Evolutionary conservation across 176 grass and related monocot species (phyloP), one percentile per base, ranked within the genome.

Genomic region (Aegilops speltoides): DNA sequence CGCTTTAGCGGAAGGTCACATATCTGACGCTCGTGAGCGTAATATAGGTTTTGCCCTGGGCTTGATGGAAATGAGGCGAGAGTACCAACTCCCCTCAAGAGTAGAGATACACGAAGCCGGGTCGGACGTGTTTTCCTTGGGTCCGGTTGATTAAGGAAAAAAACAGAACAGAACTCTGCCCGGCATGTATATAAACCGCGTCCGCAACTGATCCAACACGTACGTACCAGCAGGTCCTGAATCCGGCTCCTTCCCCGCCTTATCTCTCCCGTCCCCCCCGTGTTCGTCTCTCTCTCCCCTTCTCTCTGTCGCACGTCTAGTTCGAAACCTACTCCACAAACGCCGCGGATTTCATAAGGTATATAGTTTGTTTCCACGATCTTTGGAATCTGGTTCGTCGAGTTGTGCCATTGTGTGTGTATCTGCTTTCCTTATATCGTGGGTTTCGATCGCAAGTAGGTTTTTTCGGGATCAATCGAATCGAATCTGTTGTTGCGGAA

Each of bases 301-400:
- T 62, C 59, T 24, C 59, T 62, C 59, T 62, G 22, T 62, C 23
- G 69, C 36, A 73, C 69, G 69, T 73, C 69, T 45, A 73, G n/a
- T 73, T 73, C 38, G 12, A 73, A 24, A 73, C 70, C 70, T 73
- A 73, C 70, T 73, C 70, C 70, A 45, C 41, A 75, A 75, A 75
- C 40, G 14, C 48, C 43, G 43, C 73, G 73, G 25, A 8, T 52
- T 76, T 24, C 16, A 29, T 31, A 52, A 76, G 73, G 73, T 46
- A 54, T 54, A 17, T 54, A 52, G 17, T 31, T 52, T 8, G 43
- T 52, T 76, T 2, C 41, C 15, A 15, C 73, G 8, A 76, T 52
- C 45, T 31, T 29, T 26, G 73, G 43, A 76, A 76, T 76, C 73
- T 52, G 24, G 73, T 76, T 52, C 24, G 10, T 45, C 70, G 11